Evolutionary conservation across 163 green algal genomes (phyloP).

Genomic region (Trebouxiophyceae sp.): DNA sequence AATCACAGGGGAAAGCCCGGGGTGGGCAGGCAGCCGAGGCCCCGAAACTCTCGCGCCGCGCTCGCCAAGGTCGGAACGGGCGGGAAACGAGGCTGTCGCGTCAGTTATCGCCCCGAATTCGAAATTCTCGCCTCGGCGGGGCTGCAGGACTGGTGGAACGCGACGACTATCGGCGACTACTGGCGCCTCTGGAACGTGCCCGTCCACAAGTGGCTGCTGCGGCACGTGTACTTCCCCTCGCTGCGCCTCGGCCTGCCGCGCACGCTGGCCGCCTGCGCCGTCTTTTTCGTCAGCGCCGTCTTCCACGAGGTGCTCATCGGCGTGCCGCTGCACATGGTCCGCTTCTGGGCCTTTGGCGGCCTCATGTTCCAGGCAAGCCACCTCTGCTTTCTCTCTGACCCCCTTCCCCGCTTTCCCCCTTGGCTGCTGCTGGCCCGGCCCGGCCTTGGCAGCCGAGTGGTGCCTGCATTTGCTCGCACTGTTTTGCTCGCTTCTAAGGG

Average conservation of each 20-base stretch:
- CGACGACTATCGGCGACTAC: slow-evolving; percentile 50
- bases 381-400: too few relatives aligned
- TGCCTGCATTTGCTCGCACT: too few relatives aligned
- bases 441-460: background rate
- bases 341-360: slow-evolving; percentile 52
- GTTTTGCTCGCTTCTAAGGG: too few relatives aligned
- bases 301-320: slow-evolving; percentile 84
- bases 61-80: too few relatives aligned
- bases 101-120: too few relatives aligned
- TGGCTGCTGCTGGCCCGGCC: background rate
- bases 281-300: slow-evolving; percentile 83
- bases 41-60: too few relatives aligned
- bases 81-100: too few relatives aligned
- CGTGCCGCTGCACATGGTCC: slow-evolving; percentile 71
- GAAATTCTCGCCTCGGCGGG: too few relatives aligned
- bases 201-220: slow-evolving; percentile 92
- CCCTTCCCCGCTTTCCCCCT: too few relatives aligned
- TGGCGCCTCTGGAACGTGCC: slow-evolving; percentile 86
- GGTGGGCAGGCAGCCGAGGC: too few relatives aligned
- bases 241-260: slow-evolving; percentile 34
- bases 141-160: slow-evolving; percentile 82
- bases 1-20: too few relatives aligned
- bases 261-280: slow-evolving; percentile 42
- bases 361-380: slow-evolving; percentile 66
- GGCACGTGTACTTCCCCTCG: slow-evolving; percentile 80